Evolutionary conservation across 2,329 filamentous ascomycete genomes (phyloP), one percentile per base, ranked within the genome.

Genomic region (Aphanoascus verrucosus): DNA sequence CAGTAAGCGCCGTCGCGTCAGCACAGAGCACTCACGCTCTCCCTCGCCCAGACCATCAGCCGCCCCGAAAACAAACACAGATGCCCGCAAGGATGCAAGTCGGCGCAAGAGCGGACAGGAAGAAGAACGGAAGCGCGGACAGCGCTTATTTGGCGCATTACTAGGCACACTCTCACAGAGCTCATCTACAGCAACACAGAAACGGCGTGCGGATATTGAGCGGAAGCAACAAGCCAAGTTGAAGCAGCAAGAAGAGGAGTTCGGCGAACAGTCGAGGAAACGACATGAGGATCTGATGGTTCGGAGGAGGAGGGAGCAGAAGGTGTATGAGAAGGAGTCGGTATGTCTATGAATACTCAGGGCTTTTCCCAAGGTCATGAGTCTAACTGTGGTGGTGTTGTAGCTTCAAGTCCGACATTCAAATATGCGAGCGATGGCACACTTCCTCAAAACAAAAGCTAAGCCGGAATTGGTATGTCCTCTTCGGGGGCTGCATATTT

Each of bases 101-200:
- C 59, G 57, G 20, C 40, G 56, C 5, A 61, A 54, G 31, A 55
- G 28, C 53, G 70, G 77, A 49, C 71, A 75, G 28, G 74, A 82
- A 54, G 86, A 94, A 63, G 91, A 97, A 66, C 88, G 84, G 68
- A 88, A 86, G 66, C 84, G 91, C 37, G 86, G 87, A 19, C 85
- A 86, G 68, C 80, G 91, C 51, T 76, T 97, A 56, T 96, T 96
- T 65, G 90, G 91, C 57, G 86, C 84, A 35, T 72, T 94, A 54
- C 74, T 93, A 56, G 86, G 78, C 66, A 88, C 85, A 37, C 77
- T 94, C 56, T 88, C 84, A 68, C 86, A 91, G 70, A 83, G 79
- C 62, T 78, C 77, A 64, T 79, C 75, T 65, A 72, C 76, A 72
- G 59, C 80, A 76, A 74, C 82, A 58, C 73, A 85, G 70, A 84